phyloP scores from a whole-genome alignment of 805 yeast species.

The Lipomyces mesembrius region DNA sequence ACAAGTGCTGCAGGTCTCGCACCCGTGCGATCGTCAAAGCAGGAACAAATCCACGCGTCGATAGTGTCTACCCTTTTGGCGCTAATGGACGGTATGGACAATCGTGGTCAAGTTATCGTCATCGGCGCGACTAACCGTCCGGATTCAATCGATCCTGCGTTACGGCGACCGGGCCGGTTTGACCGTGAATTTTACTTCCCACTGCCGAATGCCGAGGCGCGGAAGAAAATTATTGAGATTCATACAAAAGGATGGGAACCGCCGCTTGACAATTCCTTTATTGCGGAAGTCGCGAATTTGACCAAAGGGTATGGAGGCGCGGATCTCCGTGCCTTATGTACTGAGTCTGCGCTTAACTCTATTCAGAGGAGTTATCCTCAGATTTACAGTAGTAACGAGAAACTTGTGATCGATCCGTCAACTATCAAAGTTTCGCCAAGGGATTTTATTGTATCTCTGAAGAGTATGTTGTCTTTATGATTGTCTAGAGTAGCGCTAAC shows the following conservation, averaged over 20 bases:
- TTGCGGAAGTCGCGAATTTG: constrained; percentile 69
- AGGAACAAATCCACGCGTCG: constrained; percentile 97
- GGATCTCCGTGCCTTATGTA: constrained; percentile 88
- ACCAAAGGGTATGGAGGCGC: constrained; percentile 99
- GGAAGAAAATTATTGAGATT: constrained; percentile 77
- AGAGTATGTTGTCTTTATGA: constrained; percentile 45
- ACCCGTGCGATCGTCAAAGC: constrained; percentile 95
- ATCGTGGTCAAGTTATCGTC: constrained; percentile 96
- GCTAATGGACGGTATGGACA: constrained; percentile 99
- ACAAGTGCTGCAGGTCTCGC: constrained; percentile 56
- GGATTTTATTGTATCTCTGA: constrained; percentile 85
- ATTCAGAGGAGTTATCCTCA: constrained; percentile 94
- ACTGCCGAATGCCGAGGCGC: constrained; percentile 78
- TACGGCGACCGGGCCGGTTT: constrained; percentile 95
- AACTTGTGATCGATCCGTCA: constrained; percentile 71
- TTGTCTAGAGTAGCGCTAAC: background rate
- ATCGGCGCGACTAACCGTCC: constrained; percentile 99
- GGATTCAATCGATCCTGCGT: constrained; percentile 97
- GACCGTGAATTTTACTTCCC: constrained; percentile 97
- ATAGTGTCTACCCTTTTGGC: constrained; percentile 95
- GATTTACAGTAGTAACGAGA: constrained; percentile 76
- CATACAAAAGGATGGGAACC: constrained; percentile 92
- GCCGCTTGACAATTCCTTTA: constrained; percentile 60
- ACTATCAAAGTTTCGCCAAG: constrained; percentile 73
- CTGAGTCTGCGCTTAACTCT: constrained; percentile 91